These are phyloP conservation scores for Cyclotella sp. DNA, from an alignment of 108 stramenopile genomes.

Conservation along the genomic window DNA sequence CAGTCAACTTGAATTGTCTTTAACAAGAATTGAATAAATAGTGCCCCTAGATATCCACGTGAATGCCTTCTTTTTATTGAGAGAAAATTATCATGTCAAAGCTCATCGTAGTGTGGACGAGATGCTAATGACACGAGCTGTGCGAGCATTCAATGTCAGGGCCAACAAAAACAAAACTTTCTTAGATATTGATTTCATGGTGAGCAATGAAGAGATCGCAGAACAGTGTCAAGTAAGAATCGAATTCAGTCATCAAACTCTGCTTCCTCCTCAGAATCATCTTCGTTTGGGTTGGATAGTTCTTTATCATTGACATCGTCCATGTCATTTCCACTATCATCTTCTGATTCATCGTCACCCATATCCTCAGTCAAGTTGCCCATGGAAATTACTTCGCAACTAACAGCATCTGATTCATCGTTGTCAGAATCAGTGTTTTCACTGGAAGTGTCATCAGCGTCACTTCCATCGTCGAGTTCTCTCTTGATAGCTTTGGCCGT, in stretches of 20 bases:
- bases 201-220: too few species aligned
- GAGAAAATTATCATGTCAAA: too few species aligned
- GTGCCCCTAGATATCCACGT: too few species aligned
- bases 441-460: constrained; percentile 13
- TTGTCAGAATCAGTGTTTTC: constrained; percentile 17
- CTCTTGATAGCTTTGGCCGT: constrained; percentile 8
- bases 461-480: constrained; percentile 22
- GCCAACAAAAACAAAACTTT: too few species aligned
- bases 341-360: constrained; percentile 41
- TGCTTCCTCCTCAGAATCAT: constrained; percentile 25
- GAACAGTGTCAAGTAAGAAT: too few species aligned
- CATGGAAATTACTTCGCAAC: constrained; percentile 21
- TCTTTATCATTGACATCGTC: constrained; percentile 18
- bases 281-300: neutral
- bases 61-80: too few species aligned
- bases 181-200: too few species aligned
- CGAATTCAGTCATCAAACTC: constrained; percentile 20
- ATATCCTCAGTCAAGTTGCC: constrained; percentile 34
- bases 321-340: constrained; percentile 10
- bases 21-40: too few species aligned
- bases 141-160: too few species aligned
- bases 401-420: constrained; percentile 32
- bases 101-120: too few species aligned
- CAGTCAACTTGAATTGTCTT: too few species aligned
- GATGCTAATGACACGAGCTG: too few species aligned